Base-by-base conservation (phyloP, 176 grass and related monocot species). In the Carex kokanica region DNA sequence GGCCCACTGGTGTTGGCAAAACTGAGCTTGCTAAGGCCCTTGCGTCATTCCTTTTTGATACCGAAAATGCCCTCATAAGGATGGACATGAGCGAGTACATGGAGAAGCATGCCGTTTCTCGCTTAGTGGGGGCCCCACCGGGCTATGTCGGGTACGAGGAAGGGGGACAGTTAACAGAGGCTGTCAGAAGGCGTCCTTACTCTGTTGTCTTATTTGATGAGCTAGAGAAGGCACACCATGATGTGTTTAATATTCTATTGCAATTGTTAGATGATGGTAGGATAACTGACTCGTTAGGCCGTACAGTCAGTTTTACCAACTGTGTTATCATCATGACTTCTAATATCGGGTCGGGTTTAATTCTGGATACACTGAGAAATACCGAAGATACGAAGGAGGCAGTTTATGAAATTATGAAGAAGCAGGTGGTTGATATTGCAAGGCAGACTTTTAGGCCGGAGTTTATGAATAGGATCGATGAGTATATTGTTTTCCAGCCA, bases 61-160 rank as follows among this genome's bases (percentile, higher is more conserved):
- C 92, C 16, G 95, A 98, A 60, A 98, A 90, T 83, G 92, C 95
- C 2, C 91, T 94, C 60, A 93, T 94, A 87, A 86, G 95, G 68
- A 94, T 98, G 69, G 95, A 98, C 78, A 98, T 98, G 95, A 98
- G 95, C 0, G 95, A 98, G 82, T 98, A 94, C 87, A 98, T 98
- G 95, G 95, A 98, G 87, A 94, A 94, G 60, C 92, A 98, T 85
- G 92, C 95, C 2, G 95, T 98, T 20, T 98, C 92, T 16, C 92
- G 95, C 15, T 91, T 98, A 83, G 89, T 98, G 64, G 95, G 95
- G 63, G 92, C 95, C 3, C 95, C 95, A 64, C 92, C 95, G 56
- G 92, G 95, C 51, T 98, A 98, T 25, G 79, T 98, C 2, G 95
- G 92, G 81, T 98, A 94, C 18, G 95, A 94, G 57, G 92, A 98